Evolutionary conservation across 2,329 filamentous ascomycete genomes (phyloP), one percentile per base, ranked within the genome.

Genomic region (Ceratocystis eucalypticola): DNA sequence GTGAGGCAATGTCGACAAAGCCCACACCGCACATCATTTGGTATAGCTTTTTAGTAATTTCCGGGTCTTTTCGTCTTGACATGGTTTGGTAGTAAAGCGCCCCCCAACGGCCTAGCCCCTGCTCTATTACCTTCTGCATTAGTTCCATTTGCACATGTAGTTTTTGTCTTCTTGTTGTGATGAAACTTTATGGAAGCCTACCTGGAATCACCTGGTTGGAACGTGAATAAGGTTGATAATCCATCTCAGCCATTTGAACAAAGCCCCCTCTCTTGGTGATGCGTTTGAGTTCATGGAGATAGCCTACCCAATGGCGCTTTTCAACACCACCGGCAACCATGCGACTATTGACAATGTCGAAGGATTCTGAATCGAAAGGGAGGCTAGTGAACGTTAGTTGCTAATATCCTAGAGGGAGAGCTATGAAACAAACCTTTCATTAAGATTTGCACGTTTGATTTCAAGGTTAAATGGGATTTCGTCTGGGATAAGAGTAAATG

Each of bases 241-340:
- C 91, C 71, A 92, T 83, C 73, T 96, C 92, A n/a, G 89, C 83
- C 81, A 96, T 86, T 72, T 96, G 91, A 68, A 88, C 82, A 90
- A 91, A 96, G 1, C 92, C 91, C 1, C 86, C 88, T 5, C 85
- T 87, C 63, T 84, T 87, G 69, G 92, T 77, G 8, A 91, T 81
- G 25, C 84, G 80, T 70, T 84, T 82, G 68, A 96, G 88, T 71
- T 96, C 92, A 70, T 80, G 79, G 69, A 96, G 75, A 74, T 95
- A 96, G 41, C 80, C 80, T 66, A 78, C 76, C 92, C 92, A 96
- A 74, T 90, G 82, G 69, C 80, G 77, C 67, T 79, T 77, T 71
- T 92, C 81, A 71, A 96, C 88, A 0, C 89, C 91, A 25, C 84
- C 84, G 70, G 82, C 79, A 74, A 90, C 78, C 75, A 88, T 81